Evolutionary conservation across 2,329 filamentous ascomycete genomes (phyloP).

Genomic region (Fusarium stilboides): DNA sequence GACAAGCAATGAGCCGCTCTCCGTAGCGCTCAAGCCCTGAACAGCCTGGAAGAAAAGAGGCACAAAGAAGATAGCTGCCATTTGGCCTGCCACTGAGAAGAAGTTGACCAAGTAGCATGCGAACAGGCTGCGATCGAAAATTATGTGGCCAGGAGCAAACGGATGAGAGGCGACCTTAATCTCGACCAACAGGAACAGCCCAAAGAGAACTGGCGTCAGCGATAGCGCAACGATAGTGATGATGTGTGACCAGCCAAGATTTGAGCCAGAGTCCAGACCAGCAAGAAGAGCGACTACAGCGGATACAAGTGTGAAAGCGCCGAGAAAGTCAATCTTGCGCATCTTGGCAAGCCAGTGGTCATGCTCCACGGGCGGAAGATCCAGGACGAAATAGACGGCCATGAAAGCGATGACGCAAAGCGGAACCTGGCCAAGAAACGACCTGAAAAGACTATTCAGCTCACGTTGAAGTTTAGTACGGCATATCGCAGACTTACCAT

Average conservation of each 20-base stretch:
- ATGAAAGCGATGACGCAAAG: constrained; percentile 76
- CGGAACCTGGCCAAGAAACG: constrained; percentile 80
- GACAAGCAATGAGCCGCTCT: constrained; percentile 76
- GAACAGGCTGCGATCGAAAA: constrained; percentile 76
- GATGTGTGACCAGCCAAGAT: constrained; percentile 75
- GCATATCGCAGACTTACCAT: constrained; percentile 64
- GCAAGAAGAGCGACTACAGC: constrained; percentile 77
- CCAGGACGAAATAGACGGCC: constrained; percentile 73
- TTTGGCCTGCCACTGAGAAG: constrained; percentile 74
- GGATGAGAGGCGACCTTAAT: constrained; percentile 77
- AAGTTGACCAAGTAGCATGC: constrained; percentile 81
- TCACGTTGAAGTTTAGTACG: neutral
- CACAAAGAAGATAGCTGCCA: constrained; percentile 77
- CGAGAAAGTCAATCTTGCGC: constrained; percentile 79
- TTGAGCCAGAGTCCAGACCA: constrained; percentile 81
- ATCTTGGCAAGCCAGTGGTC: constrained; percentile 78
- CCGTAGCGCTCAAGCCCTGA: constrained; percentile 73
- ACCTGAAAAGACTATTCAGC: constrained; percentile 59
- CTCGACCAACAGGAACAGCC: constrained; percentile 79
- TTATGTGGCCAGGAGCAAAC: constrained; percentile 81
- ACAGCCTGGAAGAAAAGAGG: constrained; percentile 85
- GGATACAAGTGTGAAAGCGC: constrained; percentile 75
- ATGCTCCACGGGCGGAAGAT: constrained; percentile 73
- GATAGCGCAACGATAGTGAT: constrained; percentile 72
- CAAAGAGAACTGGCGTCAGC: constrained; percentile 71